Conservation (phyloP, 441 rosid genomes). For the Gossypium trilobum region DNA sequence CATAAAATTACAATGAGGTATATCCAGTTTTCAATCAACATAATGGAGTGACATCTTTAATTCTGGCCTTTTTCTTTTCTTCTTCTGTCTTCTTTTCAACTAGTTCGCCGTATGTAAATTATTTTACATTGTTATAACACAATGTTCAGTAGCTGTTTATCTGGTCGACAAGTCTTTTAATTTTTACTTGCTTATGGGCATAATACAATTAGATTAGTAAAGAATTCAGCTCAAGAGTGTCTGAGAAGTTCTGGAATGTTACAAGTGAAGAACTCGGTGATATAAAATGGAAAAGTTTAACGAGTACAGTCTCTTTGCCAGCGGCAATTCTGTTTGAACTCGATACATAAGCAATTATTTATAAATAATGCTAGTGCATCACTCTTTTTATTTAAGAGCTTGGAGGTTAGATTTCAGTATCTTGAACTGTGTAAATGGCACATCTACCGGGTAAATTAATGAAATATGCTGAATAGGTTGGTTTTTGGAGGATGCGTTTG, state of each 20-base stretch:
- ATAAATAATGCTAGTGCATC: too few species aligned
- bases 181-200: not conserved
- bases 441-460: too few species aligned
- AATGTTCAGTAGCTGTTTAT: slow-evolving; percentile 9
- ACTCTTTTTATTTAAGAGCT: too few species aligned
- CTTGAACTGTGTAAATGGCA: too few species aligned
- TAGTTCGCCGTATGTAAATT: slow-evolving; percentile 17
- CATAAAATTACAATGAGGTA: not conserved
- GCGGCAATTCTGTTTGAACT: too few species aligned
- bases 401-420: too few species aligned
- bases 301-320: too few species aligned
- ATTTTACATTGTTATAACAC: slow-evolving; percentile 21
- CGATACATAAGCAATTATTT: too few species aligned
- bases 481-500: too few species aligned
- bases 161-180: not conserved
- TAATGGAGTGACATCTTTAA: not conserved
- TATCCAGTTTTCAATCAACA: not conserved
- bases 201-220: not conserved
- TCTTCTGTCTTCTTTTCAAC: not conserved
- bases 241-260: not conserved
- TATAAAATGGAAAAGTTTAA: not conserved
- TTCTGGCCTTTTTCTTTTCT: not conserved
- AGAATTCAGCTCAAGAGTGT: not conserved
- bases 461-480: too few species aligned
- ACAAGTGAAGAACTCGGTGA: not conserved